Percentiles rank a stretch among this genome's conserved stretches.
phyloP scores from a whole-genome alignment of 352 stramenopile species.

The Globisporangium camurandrum region DNA sequence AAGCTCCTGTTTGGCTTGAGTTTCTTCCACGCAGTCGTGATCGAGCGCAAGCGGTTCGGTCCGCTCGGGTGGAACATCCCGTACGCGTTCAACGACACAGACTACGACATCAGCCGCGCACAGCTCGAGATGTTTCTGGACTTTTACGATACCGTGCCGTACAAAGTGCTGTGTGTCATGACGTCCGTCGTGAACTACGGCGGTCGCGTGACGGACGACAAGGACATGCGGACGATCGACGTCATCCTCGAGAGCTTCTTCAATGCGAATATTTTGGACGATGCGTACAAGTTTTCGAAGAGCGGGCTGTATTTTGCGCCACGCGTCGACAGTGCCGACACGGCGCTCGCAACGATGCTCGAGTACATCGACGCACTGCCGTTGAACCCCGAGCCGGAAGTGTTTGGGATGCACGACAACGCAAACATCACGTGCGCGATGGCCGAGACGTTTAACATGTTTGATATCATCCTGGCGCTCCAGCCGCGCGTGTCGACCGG shows the following conservation, averaged over 20 bases:
- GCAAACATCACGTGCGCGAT: conserved; percentile 92
- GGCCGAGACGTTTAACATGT: conserved; percentile 84
- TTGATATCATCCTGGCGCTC: conserved; percentile 84
- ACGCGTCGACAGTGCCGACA: conserved; percentile 44
- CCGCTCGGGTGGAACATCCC: conserved; percentile 88
- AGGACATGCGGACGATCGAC: conserved; percentile 84
- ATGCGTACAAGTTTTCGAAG: conserved; percentile 58
- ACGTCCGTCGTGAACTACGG: conserved; percentile 90
- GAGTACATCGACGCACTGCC: conserved; percentile 83
- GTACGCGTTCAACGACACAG: conserved; percentile 86
- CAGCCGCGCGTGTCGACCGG: conserved; percentile 77
- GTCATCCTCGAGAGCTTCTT: conserved; percentile 83
- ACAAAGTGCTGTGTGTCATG: conserved; percentile 84
- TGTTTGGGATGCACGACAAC: conserved; percentile 95
- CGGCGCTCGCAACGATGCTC: conserved; percentile 73
- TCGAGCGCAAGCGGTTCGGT: conserved; percentile 85
- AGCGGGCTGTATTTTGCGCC: conserved; percentile 70
- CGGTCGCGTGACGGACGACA: conserved; percentile 90
- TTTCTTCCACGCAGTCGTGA: conserved; percentile 58
- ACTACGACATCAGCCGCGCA: conserved; percentile 69
- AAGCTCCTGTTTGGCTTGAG: conserved; percentile 64
- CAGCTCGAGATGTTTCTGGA: conserved; percentile 91
- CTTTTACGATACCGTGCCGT: conserved; percentile 80
- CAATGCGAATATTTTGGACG: conserved; percentile 55
- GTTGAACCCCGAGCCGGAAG: conserved; percentile 87